Base-by-base conservation (phyloP, 441 rosid species). In the Gossypium trilobum region DNA sequence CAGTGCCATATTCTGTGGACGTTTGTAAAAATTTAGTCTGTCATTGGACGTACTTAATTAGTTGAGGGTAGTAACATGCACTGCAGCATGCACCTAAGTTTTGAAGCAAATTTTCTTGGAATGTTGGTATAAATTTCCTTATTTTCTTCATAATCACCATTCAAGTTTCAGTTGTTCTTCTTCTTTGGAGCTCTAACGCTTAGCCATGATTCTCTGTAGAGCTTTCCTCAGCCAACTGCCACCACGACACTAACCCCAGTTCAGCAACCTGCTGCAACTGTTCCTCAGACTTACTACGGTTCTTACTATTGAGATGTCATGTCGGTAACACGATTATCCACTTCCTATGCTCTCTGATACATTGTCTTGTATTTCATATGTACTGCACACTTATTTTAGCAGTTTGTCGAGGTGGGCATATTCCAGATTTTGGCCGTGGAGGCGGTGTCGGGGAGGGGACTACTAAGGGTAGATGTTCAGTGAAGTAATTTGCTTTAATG, bases 271-370 rank as follows among this genome's bases (percentile, higher is more conserved):
- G 76, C 76, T 52, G 61, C 91, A 0, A 8, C 91, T 11, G 91
- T 63, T 16, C 83, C 96, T 7, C 99, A 89, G 78, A 87, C 88
- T 4, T 95, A 91, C 73, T 95, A 89, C 65, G 95, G 92, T 50
- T 75, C 78, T 66, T 91, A 87, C 82, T 92, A 88, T 84, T 91
- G 81, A 81, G 69, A 66, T n/a, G 54, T 48, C 16, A 14, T 56
- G 60, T 57, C 55, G 73, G 27, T 50, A 23, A 44, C 54, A 64
- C 16, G 54, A 7, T 65, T 2, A 7, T 14, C 14, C 36, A 0
- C 4, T n/a, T 31, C 62, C 19, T 39, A 1, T 17, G 10, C 2
- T 0, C 2, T 56, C 23, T 48, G 9, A 7, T 27, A 5, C n/a
- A 19, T 17, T 16, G 1, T 55, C 27, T 55, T n/a, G 56, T 23